Conservation (phyloP, 345 rosid genomes). For the Citropsis articulata region DNA sequence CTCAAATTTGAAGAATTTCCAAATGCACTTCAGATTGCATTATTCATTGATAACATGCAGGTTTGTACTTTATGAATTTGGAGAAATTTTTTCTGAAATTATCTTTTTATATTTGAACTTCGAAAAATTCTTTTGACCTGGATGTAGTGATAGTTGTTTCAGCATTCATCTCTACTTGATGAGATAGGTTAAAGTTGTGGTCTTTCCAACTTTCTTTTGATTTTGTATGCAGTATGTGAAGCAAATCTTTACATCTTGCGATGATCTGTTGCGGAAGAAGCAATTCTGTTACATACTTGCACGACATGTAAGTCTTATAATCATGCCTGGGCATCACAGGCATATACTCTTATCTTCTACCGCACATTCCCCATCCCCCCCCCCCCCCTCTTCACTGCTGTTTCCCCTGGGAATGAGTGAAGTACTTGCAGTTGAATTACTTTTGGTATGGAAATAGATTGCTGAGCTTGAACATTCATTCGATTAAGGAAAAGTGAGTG, state of each 20-base stretch:
- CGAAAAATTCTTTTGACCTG: not conserved
- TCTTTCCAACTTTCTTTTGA: not conserved
- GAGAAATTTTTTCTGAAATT: not conserved
- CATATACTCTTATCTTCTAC: not conserved
- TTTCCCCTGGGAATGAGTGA: not conserved
- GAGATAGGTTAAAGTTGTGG: not conserved
- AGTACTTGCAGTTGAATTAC: not conserved
- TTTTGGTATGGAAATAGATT: not conserved
- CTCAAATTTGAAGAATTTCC: slow-evolving; percentile 66
- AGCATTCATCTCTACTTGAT: not conserved
- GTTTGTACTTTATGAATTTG: slow-evolving; percentile 33
- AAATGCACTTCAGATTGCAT: slow-evolving; percentile 82
- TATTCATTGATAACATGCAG: slow-evolving; percentile 79
- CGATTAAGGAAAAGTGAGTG: not conserved
- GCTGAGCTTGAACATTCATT: not conserved
- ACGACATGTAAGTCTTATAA: slow-evolving; percentile 68
- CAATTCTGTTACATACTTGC: slow-evolving; percentile 89
- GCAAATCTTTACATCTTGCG: slow-evolving; percentile 75
- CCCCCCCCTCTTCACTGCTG: too few relatives aligned
- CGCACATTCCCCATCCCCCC: not conserved
- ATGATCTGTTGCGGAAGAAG: slow-evolving; percentile 62
- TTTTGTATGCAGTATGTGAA: slow-evolving; percentile 59
- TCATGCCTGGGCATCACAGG: not conserved
- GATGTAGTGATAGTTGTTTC: not conserved
- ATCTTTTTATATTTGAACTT: not conserved